phyloP scores from a whole-genome alignment of 2,329 filamentous ascomycete species.

The Dactylellina parvicollis region DNA sequence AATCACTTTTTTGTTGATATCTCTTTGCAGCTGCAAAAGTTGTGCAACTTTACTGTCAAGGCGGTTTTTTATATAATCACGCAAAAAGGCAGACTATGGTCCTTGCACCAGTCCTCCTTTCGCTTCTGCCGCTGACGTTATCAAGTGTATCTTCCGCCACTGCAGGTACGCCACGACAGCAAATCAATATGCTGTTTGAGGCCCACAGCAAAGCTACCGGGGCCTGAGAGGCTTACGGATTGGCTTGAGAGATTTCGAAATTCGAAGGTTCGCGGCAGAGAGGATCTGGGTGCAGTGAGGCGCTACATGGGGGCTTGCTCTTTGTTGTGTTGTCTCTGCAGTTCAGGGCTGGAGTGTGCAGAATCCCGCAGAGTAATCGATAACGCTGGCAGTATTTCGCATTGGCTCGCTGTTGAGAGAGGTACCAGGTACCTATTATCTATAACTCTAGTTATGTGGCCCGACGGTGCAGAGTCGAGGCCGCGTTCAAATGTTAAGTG shows the following conservation, averaged over 20 bases:
- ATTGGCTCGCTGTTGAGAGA: too few species aligned
- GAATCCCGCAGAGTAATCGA: slow-evolving; percentile 4
- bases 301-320: too few species aligned
- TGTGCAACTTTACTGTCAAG: slow-evolving; percentile 1
- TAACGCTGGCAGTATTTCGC: not conserved
- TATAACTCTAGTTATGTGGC: too few species aligned
- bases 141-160: slow-evolving; percentile 29
- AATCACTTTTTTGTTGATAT: slow-evolving; percentile 7
- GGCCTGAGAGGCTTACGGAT: not conserved
- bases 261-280: too few species aligned
- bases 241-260: not conserved
- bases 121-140: slow-evolving; percentile 32
- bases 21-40: slow-evolving; percentile 13
- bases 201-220: not conserved
- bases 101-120: not conserved
- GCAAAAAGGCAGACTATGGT: not conserved
- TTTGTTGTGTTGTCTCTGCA: slow-evolving; percentile 53
- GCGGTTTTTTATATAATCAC: slow-evolving; percentile 20
- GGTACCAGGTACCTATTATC: too few species aligned
- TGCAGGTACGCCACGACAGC: slow-evolving; percentile 42
- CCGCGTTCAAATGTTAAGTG: slow-evolving; percentile 6
- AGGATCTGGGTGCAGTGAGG: not conserved
- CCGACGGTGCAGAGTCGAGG: not conserved
- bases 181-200: not conserved
- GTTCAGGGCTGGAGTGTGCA: slow-evolving; percentile 18